Base-by-base conservation (phyloP, 1,284 basidiomycete genomes). In the Trichosporon inkin region DNA sequence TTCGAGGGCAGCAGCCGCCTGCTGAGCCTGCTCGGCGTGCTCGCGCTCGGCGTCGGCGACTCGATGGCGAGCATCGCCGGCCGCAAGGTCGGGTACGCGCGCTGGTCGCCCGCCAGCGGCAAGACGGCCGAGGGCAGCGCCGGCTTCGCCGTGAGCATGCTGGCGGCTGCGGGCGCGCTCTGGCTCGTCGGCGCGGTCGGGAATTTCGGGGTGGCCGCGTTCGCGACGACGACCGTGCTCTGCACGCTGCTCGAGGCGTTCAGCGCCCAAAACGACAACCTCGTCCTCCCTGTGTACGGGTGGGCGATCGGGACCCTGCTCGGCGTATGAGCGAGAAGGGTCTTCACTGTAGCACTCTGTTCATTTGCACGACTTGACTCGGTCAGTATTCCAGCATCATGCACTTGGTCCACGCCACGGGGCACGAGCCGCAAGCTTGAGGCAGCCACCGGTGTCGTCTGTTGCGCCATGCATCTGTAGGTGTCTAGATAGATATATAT, bases 71-170 rank as follows among this genome's bases (percentile, higher is more conserved):
- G 92, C 11, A 87, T 99, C 61, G 84, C 96, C 37, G 96, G 96
- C 16, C 88, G 91, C 69, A 83, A 87, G 39, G 74, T 91, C 32
- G 96, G 95, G 1, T 82, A 82, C 19, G 80, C 86, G 66, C 84
- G 86, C 60, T 99, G 95, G 95, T 90, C 90, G 1, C 81, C 85
- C 3, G 86, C 84, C 24, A 88, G 86, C 10, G 82, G 84, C 24
- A 99, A 99, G 80, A 98, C 95, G 10, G 78, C 97, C 38, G 93
- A 98, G 79, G 95, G 95, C 6, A 92, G 88, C 62, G 72, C 85
- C 8, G 92, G 92, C 6, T 96, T 97, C 74, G 82, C 86, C 13
- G 62, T 81, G 1, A 90, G 90, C 4, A 84, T 97, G 54, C 80
- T 89, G 17, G 73, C 75, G 8, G 86, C 83, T 53, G 89, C 89